Evolutionary conservation across 2,329 filamentous ascomycete genomes (phyloP).

Genomic region (Alternaria conjuncta): DNA sequence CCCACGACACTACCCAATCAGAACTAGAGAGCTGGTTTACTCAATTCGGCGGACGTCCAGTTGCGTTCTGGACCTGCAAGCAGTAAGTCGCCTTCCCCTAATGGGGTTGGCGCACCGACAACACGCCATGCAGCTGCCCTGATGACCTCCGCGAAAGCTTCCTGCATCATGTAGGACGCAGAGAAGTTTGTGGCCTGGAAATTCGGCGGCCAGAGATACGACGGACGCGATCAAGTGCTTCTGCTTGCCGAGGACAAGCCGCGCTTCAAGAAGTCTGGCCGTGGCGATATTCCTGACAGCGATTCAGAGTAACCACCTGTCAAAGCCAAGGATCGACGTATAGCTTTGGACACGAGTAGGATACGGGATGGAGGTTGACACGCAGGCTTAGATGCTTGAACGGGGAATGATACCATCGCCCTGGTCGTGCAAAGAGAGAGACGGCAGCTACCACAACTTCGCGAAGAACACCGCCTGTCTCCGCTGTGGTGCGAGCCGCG

Average conservation of each 20-base stretch:
- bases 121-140: not conserved
- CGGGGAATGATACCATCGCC: slow-evolving; percentile 4
- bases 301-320: not conserved
- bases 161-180: slow-evolving; percentile 57
- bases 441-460: slow-evolving; percentile 75
- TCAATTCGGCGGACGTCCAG: not conserved
- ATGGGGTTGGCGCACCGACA: not conserved
- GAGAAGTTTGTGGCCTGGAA: slow-evolving; percentile 32
- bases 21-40: not conserved
- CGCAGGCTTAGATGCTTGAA: not conserved
- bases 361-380: not conserved
- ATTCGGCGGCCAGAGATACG: slow-evolving; percentile 31
- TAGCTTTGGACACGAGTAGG: not conserved
- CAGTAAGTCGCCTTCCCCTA: not conserved
- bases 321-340: not conserved
- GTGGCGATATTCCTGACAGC: slow-evolving; percentile 26
- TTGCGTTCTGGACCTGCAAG: not conserved
- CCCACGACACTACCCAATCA: not conserved
- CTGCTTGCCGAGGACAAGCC: slow-evolving; percentile 38
- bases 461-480: slow-evolving; percentile 99
- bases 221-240: slow-evolving; percentile 22
- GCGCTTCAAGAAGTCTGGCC: slow-evolving; percentile 40
- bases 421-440: not conserved
- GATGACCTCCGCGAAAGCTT: not conserved
- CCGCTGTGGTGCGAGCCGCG: slow-evolving; percentile 92